Percentiles rank a stretch among this genome's conserved stretches.
Evolutionary conservation across 2,329 filamentous ascomycete species (phyloP).

Genomic region (Ceratocystiopsis sp.): DNA sequence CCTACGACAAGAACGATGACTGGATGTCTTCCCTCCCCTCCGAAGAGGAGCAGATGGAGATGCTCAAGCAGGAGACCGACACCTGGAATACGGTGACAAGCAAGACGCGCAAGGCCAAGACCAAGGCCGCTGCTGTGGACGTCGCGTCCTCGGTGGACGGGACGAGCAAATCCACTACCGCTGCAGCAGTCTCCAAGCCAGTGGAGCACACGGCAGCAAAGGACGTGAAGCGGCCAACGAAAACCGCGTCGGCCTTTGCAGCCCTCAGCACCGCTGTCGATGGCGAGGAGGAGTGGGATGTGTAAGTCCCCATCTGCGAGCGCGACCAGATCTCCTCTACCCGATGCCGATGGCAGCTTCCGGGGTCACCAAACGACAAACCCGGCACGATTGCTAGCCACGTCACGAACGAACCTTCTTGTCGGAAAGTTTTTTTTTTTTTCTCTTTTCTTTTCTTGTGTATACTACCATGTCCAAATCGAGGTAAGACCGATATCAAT

Average conservation of each 20-base stretch:
- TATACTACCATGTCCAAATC: no score
- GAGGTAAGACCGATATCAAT: no score
- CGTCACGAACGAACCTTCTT: no score
- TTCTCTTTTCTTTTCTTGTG: no score
- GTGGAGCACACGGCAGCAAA: slow-evolving; percentile 10
- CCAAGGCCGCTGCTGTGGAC: slow-evolving; percentile 18
- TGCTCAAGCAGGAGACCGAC: slow-evolving; percentile 34
- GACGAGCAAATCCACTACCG: slow-evolving; percentile 1
- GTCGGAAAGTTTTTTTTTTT: no score
- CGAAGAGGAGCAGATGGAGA: slow-evolving; percentile 45
- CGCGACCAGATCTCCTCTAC: background rate
- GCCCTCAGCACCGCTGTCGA: slow-evolving; percentile 23
- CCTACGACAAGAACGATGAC: slow-evolving; percentile 19
- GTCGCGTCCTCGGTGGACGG: no score
- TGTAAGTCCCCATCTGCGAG: slow-evolving; percentile 17
- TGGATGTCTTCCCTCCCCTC: slow-evolving; percentile 38
- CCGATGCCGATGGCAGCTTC: no score
- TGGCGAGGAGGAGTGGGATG: slow-evolving; percentile 34
- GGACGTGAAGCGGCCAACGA: slow-evolving; percentile 10
- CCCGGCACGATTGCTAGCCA: no score
- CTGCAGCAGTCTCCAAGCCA: slow-evolving; percentile 10
- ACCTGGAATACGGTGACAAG: slow-evolving; percentile 42
- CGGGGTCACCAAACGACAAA: no score
- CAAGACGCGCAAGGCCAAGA: slow-evolving; percentile 24
- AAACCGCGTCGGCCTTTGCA: slow-evolving; percentile 28